Evolutionary conservation across 306 rosid species (phyloP), one percentile per base, ranked within the genome.

Genomic region (Neltuma alba): DNA sequence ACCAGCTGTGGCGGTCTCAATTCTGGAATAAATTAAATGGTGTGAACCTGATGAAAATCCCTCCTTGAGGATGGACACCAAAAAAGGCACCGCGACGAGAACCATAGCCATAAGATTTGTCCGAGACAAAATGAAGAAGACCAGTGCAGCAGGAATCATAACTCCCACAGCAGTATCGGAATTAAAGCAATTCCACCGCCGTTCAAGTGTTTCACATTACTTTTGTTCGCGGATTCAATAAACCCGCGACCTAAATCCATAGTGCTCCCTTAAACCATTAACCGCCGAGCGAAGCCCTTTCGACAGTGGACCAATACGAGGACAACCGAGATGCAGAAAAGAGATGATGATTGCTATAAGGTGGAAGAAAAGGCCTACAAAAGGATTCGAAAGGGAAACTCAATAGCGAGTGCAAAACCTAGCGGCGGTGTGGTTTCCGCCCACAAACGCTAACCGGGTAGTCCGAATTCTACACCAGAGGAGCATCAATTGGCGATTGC

Each of bases 341-440:
- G 36, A 33, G 28, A 54, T 23, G 61, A 21, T 2, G 14, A 54
- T 45, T 45, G 52, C 18, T 45, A 45, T 15, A 15, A 45, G 52
- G n/a, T 16, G 52, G 61, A 21, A 9, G 6, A 3, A 15, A 3
- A 14, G 4, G 20, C 2, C 52, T 7, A 42, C 5, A 42, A 21
- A 55, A 40, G 44, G 13, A 13, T 40, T 10, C 13, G 14, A 44
- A 44, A 44, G 48, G 48, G 48, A 6, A 21, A 6, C 38, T 41
- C 30, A 20, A 81, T 90, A 90, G 91, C 94, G 93, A 45, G 85
- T 75, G 87, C 92, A 90, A 67, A 90, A 92, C 66, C 94, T 86
- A 77, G 94, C 72, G 30, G 94, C 84, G 54, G 93, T 90, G 87
- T 92, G 97, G 74, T 92, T 92, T 45, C 89, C 97, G 79, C 94